Base-by-base conservation (phyloP, 2,329 filamentous ascomycete species). In the Pseudogymnoascus destructans region DNA sequence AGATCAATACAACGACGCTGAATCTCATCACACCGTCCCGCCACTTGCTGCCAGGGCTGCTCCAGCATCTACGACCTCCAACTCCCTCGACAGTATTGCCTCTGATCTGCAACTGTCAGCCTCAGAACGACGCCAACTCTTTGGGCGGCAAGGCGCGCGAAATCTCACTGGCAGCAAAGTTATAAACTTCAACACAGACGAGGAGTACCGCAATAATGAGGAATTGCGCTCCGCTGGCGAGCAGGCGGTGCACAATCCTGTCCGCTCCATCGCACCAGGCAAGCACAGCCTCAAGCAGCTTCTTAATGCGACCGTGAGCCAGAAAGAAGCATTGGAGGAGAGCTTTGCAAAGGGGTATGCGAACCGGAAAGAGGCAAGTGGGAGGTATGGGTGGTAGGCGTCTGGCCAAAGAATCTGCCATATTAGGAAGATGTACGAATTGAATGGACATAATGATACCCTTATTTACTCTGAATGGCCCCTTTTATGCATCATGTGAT, bases 271-370 rank as follows among this genome's bases (percentile, higher is more conserved):
- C 68, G 84, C 88, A 21, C 87, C 90, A 3, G 88, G 89, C 60
- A 96, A 96, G 74, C 90, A 96, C 73, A 95, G 81, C 66, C 76
- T 97, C 70, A 84, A 85, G 68, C 90, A 95, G 74, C 77, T 97
- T 65, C 87, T 97, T 64, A 89, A 83, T 71, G 86, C 86, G 61
- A 91, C 88, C 23, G 82, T 82, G 64, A 87, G 78, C 62, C 90
- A 97, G 72, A 84, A 84, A 68, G 89, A 95, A 9, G 90, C 89
- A 2, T 74, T 96, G 64, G 90, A 96, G 72, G 92, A 97, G 67
- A 91, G 88, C 69, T 96, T 95, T 74, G 89, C 89, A 17, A 77
- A 84, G 64, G 88, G 89, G 5, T 84, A 81, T 73, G 81, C 79
- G 65, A 93, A 91, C 67, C 84, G 88, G 70, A 85, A 81, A 65